Evolutionary conservation across 495 filamentous ascomycete genomes (phyloP).

Genomic region (Coniosporium apollinis): DNA sequence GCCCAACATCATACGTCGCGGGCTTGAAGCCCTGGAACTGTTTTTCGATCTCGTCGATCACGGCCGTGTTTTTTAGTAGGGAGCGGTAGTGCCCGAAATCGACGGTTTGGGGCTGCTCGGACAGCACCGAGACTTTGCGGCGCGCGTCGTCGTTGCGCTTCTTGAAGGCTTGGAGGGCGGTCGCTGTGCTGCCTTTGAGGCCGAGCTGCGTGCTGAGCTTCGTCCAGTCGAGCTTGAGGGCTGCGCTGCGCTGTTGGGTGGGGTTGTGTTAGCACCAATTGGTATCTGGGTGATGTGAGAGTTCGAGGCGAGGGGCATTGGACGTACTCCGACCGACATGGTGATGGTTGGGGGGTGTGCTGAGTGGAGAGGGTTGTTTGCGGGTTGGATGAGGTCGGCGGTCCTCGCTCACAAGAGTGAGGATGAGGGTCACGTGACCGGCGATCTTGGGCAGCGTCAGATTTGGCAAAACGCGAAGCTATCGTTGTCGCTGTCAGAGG

Average conservation of each 20-base stretch:
- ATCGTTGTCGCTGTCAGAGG: too few species aligned
- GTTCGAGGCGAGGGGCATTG: too few species aligned
- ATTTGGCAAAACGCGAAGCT: too few species aligned
- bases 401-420: too few species aligned
- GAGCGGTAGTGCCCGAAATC: slow-evolving; percentile 89
- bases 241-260: slow-evolving; percentile 71
- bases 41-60: slow-evolving; percentile 93
- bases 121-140: slow-evolving; percentile 68
- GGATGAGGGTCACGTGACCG: too few species aligned
- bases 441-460: too few species aligned
- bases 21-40: slow-evolving; percentile 82
- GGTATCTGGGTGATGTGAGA: too few species aligned
- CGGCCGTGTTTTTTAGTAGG: slow-evolving; percentile 80
- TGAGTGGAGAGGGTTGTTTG: slow-evolving; percentile 30
- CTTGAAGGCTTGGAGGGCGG: slow-evolving; percentile 89
- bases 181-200: slow-evolving; percentile 82
- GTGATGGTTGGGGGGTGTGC: slow-evolving; percentile 32
- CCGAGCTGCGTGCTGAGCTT: slow-evolving; percentile 82
- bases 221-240: slow-evolving; percentile 97
- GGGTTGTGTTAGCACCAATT: slow-evolving; percentile 13
- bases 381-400: slow-evolving; percentile 27
- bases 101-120: slow-evolving; percentile 61
- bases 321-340: slow-evolving; percentile 84
- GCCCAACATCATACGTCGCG: slow-evolving; percentile 67
- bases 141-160: slow-evolving; percentile 98